phyloP scores from a whole-genome alignment of 208 protist genomes.

The Crithidia thermophila region DNA sequence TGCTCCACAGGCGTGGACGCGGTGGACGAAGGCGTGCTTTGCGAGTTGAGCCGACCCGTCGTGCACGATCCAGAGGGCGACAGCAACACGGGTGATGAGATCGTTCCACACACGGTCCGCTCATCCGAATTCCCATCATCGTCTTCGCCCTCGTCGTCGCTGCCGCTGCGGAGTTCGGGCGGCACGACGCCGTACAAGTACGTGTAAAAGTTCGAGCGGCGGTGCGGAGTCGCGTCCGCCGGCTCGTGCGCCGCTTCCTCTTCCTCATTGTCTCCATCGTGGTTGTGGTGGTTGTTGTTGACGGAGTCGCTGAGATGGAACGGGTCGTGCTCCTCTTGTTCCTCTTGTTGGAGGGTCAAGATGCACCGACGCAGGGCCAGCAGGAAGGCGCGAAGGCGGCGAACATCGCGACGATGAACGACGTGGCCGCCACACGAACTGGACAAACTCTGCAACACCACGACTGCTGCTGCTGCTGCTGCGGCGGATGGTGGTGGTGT shows the following conservation, averaged over 20 bases:
- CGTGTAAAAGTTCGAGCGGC: neutral
- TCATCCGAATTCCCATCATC: no score
- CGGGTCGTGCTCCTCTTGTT: neutral
- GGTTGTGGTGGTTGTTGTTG: neutral
- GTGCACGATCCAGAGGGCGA: no score
- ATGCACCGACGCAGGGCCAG: conserved; percentile 16
- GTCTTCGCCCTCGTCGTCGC: no score
- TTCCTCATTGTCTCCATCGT: neutral
- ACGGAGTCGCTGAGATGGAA: no score
- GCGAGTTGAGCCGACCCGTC: no score
- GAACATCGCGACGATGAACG: conserved; percentile 34
- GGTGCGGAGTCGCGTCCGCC: neutral
- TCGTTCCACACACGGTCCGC: no score
- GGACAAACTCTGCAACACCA: neutral
- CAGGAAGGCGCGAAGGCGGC: conserved; percentile 20
- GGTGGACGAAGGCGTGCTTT: no score
- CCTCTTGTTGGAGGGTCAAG: neutral
- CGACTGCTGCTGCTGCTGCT: neutral
- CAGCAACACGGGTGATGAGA: no score
- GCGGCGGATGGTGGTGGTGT: neutral
- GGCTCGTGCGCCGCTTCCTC: neutral
- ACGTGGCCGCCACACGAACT: neutral
- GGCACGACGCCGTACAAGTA: conserved; percentile 23
- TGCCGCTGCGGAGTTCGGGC: conserved; percentile 13
- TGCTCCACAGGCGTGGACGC: no score